A percentile compares a stretch with the other conserved stretches of the same genome.
Evolutionary conservation across 352 stramenopile genomes (phyloP).

Genomic region (Phytophthora idaei): DNA sequence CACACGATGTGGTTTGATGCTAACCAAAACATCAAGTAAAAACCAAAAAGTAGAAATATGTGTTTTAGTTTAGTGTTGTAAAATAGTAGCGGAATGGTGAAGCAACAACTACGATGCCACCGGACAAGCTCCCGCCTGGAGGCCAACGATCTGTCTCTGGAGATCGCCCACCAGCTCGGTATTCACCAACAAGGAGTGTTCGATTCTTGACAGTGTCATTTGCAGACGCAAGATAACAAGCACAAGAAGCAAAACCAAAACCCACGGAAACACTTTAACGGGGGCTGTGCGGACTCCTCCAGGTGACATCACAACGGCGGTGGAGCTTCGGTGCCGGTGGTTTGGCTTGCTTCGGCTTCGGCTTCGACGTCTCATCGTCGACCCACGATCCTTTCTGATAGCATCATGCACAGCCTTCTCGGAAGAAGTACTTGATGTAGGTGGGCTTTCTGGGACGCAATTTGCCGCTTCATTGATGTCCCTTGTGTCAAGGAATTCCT

Average conservation of each 20-base stretch:
- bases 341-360: slow-evolving; percentile 27
- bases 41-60: neutral
- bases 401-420: slow-evolving; percentile 22
- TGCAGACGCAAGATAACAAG: slow-evolving; percentile 68
- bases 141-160: slow-evolving; percentile 31
- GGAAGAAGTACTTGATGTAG: slow-evolving; percentile 26
- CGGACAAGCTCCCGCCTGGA: slow-evolving; percentile 29
- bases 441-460: slow-evolving; percentile 15
- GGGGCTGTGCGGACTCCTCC: slow-evolving; percentile 18
- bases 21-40: neutral
- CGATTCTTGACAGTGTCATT: slow-evolving; percentile 62
- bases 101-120: slow-evolving; percentile 19
- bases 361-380: slow-evolving; percentile 10
- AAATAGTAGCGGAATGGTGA: slow-evolving; percentile 8
- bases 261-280: slow-evolving; percentile 69
- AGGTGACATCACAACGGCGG: slow-evolving; percentile 12
- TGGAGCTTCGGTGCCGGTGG: slow-evolving; percentile 27
- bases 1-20: slow-evolving; percentile 53
- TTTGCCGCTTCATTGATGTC: slow-evolving; percentile 13
- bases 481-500: slow-evolving; percentile 45
- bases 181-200: slow-evolving; percentile 52
- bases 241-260: slow-evolving; percentile 66
- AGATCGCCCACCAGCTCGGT: slow-evolving; percentile 45
- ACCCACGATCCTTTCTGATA: slow-evolving; percentile 20
- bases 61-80: slow-evolving; percentile 11